Conservation (phyloP, 352 stramenopile species). For the Phytopythium aichiense region DNA sequence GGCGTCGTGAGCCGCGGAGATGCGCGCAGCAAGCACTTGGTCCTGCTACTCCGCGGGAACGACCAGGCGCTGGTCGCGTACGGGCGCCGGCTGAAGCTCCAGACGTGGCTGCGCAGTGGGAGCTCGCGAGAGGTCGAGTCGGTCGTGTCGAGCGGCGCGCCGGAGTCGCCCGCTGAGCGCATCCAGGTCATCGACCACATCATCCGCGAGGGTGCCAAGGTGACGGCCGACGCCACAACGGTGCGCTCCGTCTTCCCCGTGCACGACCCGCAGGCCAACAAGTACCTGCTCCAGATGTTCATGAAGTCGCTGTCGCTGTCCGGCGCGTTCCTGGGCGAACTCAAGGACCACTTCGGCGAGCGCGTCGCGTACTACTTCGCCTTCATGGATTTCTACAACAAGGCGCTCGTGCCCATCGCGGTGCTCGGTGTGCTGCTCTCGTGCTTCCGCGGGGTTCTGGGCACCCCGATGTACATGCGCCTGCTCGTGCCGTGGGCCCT, state of each 20-base stretch:
- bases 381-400: constrained; percentile 88
- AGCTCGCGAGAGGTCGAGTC: constrained; percentile 72
- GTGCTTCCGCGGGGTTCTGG: constrained; percentile 52
- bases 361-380: constrained; percentile 86
- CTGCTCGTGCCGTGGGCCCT: constrained; percentile 68
- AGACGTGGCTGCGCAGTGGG: constrained; percentile 73
- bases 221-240: constrained; percentile 43
- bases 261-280: constrained; percentile 65
- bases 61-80: constrained; percentile 59
- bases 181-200: constrained; percentile 85
- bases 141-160: constrained; percentile 45
- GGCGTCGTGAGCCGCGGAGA: constrained; percentile 23
- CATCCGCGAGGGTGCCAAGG: constrained; percentile 65
- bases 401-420: constrained; percentile 70
- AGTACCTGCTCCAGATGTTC: constrained; percentile 70
- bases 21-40: constrained; percentile 61
- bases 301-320: constrained; percentile 72
- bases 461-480: constrained; percentile 80
- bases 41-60: constrained; percentile 66
- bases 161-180: constrained; percentile 67
- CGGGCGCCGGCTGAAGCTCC: constrained; percentile 54
- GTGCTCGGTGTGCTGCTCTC: constrained; percentile 67
- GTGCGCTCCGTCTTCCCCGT: constrained; percentile 78
- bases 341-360: constrained; percentile 79
- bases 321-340: constrained; percentile 47